Conservation (phyloP, 345 rosid genomes). For the Mallotus nudiflorus region DNA sequence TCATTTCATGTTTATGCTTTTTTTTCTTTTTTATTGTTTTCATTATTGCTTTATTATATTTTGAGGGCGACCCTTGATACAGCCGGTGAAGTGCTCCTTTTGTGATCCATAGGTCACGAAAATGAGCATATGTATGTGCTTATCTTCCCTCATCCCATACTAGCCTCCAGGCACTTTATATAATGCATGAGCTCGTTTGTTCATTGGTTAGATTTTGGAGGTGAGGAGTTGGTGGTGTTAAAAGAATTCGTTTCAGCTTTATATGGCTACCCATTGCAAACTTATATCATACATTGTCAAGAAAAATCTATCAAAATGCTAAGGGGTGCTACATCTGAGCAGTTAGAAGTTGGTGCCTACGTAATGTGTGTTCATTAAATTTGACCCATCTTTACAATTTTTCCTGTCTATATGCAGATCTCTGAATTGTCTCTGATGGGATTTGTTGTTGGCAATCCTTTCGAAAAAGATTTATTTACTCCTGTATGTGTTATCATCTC, state of each 20-base stretch:
- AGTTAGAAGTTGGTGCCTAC: neutral
- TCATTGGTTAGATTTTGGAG: neutral
- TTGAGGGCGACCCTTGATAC: too few relatives aligned
- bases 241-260: too few relatives aligned
- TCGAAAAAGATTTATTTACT: slow-evolving; percentile 33
- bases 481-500: slow-evolving; percentile 45
- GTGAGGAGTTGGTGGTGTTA: neutral
- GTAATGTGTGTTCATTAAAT: slow-evolving; percentile 1
- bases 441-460: slow-evolving; percentile 73
- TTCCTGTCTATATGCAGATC: slow-evolving; percentile 44
- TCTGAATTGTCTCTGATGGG: slow-evolving; percentile 62
- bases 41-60: neutral
- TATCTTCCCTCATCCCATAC: too few relatives aligned
- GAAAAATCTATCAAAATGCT: too few relatives aligned
- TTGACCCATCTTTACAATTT: slow-evolving; percentile 6
- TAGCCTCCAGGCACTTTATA: too few relatives aligned
- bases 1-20: neutral
- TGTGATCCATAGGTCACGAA: too few relatives aligned
- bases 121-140: too few relatives aligned
- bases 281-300: neutral
- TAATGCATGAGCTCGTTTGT: too few relatives aligned
- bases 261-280: neutral
- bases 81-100: too few relatives aligned
- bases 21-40: neutral
- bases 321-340: too few relatives aligned